A percentile compares a stretch with the other conserved stretches of the same genome.
Evolutionary conservation across 2,329 filamentous ascomycete genomes (phyloP).

Genomic region (Trichoderma sp.): DNA sequence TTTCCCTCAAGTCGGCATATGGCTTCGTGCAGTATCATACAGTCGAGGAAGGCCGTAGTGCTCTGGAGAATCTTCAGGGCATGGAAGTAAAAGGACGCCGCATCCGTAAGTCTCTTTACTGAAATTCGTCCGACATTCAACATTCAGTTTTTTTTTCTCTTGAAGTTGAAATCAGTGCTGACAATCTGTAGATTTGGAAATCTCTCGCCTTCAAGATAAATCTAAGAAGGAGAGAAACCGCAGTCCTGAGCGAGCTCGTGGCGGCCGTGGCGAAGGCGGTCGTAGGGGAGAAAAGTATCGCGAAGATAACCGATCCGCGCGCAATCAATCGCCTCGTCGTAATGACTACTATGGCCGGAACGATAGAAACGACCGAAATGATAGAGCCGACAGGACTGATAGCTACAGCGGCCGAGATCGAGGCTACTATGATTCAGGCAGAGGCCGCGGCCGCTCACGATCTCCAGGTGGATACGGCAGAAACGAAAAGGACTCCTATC

Average conservation of each 20-base stretch:
- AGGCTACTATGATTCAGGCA: slow-evolving; percentile 46
- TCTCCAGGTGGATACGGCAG: slow-evolving; percentile 58
- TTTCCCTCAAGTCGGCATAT: slow-evolving; percentile 95
- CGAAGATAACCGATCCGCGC: slow-evolving; percentile 66
- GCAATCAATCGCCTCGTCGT: slow-evolving; percentile 62
- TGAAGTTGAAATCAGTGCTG: slow-evolving; percentile 33
- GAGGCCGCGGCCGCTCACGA: slow-evolving; percentile 66
- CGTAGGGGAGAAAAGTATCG: slow-evolving; percentile 53
- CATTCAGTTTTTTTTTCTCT: not conserved
- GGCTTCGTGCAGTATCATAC: slow-evolving; percentile 95
- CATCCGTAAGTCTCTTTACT: slow-evolving; percentile 72
- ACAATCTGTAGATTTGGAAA: slow-evolving; percentile 72
- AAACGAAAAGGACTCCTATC: slow-evolving; percentile 57
- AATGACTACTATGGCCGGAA: slow-evolving; percentile 60
- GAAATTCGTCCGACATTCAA: too few species aligned
- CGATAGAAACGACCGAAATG: slow-evolving; percentile 28
- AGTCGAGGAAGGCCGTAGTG: slow-evolving; percentile 70
- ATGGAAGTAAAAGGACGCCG: slow-evolving; percentile 83
- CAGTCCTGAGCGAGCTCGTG: slow-evolving; percentile 63
- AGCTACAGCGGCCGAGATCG: slow-evolving; percentile 57
- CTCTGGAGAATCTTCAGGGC: slow-evolving; percentile 79
- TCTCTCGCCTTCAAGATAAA: slow-evolving; percentile 85
- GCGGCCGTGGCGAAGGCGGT: slow-evolving; percentile 38
- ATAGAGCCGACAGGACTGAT: slow-evolving; percentile 61
- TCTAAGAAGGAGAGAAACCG: slow-evolving; percentile 61